Base-by-base conservation (phyloP, 116 monocot species). In the Iris pallida region DNA sequence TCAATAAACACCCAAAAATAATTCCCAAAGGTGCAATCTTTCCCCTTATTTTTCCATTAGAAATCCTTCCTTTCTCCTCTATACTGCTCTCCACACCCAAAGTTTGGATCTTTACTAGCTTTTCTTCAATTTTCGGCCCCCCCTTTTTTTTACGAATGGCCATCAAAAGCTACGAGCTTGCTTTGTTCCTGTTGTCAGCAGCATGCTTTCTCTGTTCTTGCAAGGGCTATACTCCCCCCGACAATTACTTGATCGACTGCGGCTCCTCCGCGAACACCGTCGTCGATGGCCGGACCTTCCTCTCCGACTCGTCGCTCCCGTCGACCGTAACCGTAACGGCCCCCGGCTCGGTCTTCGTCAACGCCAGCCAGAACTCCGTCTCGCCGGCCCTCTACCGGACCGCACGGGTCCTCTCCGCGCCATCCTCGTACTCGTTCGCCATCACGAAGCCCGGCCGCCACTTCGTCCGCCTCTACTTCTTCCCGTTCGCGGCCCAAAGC, bases 391-490 rank as follows among this genome's bases (percentile, higher is more conserved):
- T 86, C 45, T 89, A 82, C 75, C 67, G 7, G 1, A 84, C 81
- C 0, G 82, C 84, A 43, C 72, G 89, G 20, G 66, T 89, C 69
- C 83, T 89, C 81, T 58, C 73, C 8, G 62, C 12, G 11, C 48
- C 64, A 42, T 82, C 84, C 19, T 77, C 75, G 14, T 89, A 89
- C 76, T 45, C 74, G 0, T 84, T 93, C 69, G 51, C 54, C 1
- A 78, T 93, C 54, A 13, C 59, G 40, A 20, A 68, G 42, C 48
- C 67, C 12, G 82, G 82, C 4, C 42, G 77, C 54, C 86, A 89
- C 73, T 78, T 84, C 18, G 45, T 93, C 51, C 93, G 93, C 57
- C 86, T 93, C 71, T 71, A 93, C 65, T 93, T 93, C 79, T 82
- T 72, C 72, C 81, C 89, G 10, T 86, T 89, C 49, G 51, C 58